These are phyloP conservation scores for Sarocladium oryzae DNA, from an alignment of 2,329 filamentous ascomycete genomes.

Conservation along the genomic window DNA sequence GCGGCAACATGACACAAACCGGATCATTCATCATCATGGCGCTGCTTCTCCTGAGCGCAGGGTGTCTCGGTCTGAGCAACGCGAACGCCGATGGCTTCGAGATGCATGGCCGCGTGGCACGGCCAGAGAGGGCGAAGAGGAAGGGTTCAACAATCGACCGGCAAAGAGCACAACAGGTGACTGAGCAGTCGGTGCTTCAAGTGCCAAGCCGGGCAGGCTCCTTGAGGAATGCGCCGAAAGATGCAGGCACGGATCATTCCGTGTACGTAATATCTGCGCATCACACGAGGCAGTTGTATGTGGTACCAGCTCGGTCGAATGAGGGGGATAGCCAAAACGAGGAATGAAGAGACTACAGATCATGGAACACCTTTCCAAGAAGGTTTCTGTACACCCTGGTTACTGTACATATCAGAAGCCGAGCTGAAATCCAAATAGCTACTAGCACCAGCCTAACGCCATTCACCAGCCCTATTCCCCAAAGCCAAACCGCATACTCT, in stretches of 20 bases:
- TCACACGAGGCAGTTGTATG: background rate
- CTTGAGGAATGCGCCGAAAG: background rate
- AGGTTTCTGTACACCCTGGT: background rate
- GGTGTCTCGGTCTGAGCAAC: constrained; percentile 48
- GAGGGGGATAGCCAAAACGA: background rate
- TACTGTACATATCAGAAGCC: background rate
- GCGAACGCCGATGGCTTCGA: constrained; percentile 37
- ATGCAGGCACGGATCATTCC: background rate
- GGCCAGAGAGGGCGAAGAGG: constrained; percentile 15
- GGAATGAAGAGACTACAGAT: background rate
- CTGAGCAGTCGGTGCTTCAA: background rate
- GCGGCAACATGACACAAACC: constrained; percentile 47
- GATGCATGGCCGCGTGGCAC: constrained; percentile 44
- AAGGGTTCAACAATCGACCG: constrained; percentile 7
- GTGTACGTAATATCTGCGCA: background rate
- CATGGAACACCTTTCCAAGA: background rate
- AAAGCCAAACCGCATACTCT: background rate
- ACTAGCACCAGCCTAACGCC: background rate
- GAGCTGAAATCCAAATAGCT: background rate
- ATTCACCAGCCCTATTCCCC: background rate
- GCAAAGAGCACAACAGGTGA: constrained; percentile 2
- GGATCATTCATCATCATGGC: constrained; percentile 45
- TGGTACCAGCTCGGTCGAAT: background rate
- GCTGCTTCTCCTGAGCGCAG: constrained; percentile 46
- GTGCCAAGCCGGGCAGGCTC: background rate